These are phyloP conservation scores for Cercophora samala DNA, from an alignment of 495 filamentous ascomycete species.

Conservation along the genomic window DNA sequence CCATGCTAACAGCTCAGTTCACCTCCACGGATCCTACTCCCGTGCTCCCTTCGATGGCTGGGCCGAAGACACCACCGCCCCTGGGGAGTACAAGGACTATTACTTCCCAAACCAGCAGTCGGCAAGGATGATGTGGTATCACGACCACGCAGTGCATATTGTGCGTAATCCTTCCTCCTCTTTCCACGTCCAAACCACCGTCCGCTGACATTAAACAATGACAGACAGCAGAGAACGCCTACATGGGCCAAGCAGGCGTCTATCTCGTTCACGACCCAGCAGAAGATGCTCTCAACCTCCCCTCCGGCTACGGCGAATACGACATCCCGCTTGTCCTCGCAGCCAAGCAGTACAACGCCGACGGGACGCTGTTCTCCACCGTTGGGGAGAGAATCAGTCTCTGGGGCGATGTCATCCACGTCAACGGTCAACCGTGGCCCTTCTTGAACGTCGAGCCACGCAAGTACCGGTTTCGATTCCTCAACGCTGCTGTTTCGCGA, in stretches of 20 bases:
- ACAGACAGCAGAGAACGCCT: conserved; percentile 44
- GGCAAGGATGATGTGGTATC: conserved; percentile 54
- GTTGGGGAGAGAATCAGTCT: conserved; percentile 36
- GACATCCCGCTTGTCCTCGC: conserved; percentile 48
- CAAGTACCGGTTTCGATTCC: conserved; percentile 53
- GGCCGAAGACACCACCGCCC: conserved; percentile 49
- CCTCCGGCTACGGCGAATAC: conserved; percentile 42
- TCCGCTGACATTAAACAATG: too few species aligned
- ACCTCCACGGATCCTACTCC: conserved; percentile 50
- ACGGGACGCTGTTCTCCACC: conserved; percentile 43
- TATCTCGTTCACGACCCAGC: conserved; percentile 37
- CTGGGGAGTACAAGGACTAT: conserved; percentile 54
- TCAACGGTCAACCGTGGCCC: conserved; percentile 55
- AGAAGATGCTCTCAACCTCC: conserved; percentile 42
- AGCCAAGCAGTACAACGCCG: conserved; percentile 44
- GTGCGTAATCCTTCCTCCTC: too few species aligned
- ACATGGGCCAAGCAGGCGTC: conserved; percentile 47
- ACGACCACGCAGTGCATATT: conserved; percentile 45
- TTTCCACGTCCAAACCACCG: too few species aligned
- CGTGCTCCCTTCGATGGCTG: conserved; percentile 43
- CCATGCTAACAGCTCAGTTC: conserved; percentile 35
- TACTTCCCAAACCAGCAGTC: conserved; percentile 53
- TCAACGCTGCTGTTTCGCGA: conserved; percentile 46
- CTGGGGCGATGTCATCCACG: conserved; percentile 51
- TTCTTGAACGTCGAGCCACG: conserved; percentile 49